Conservation (phyloP, 805 yeast species). For the Brettanomyces bruxellensis region DNA sequence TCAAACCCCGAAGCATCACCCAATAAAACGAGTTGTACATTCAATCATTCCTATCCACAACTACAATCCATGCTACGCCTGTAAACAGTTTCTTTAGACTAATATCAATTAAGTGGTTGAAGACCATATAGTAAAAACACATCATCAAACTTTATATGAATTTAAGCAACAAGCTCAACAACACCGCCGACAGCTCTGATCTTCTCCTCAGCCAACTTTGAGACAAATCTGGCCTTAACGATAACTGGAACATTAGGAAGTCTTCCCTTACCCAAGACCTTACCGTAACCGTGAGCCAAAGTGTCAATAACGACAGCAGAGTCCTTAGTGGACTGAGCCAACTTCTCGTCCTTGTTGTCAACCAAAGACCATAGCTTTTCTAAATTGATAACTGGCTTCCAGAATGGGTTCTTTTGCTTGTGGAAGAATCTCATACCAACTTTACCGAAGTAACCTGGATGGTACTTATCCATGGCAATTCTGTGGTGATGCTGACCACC, state of each 20-base stretch:
- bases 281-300: slow-evolving; percentile 99
- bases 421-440: slow-evolving; percentile 99
- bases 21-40: too few species aligned
- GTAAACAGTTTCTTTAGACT: too few species aligned
- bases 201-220: slow-evolving; percentile 99
- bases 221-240: slow-evolving; percentile 98
- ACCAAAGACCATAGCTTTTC: slow-evolving; percentile 98
- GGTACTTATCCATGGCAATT: slow-evolving; percentile 99
- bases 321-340: slow-evolving; percentile 72
- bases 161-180: slow-evolving; percentile 96
- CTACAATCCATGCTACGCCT: too few species aligned
- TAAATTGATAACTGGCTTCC: slow-evolving; percentile 97
- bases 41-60: too few species aligned
- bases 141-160: neutral
- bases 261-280: slow-evolving; percentile 98
- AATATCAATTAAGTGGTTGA: too few species aligned
- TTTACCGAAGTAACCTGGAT: slow-evolving; percentile 99
- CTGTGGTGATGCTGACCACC: slow-evolving; percentile 99
- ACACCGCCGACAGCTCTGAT: slow-evolving; percentile 99
- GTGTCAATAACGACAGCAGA: slow-evolving; percentile 99
- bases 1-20: too few species aligned
- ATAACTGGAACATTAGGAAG: slow-evolving; percentile 97
- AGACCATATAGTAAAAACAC: neutral
- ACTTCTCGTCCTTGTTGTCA: slow-evolving; percentile 90
- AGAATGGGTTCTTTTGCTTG: slow-evolving; percentile 87